A percentile compares a stretch with the other conserved stretches of the same genome.
These are phyloP conservation scores for Epichloe sibirici DNA, from an alignment of 2,329 filamentous ascomycete species.

Conservation along the genomic window DNA sequence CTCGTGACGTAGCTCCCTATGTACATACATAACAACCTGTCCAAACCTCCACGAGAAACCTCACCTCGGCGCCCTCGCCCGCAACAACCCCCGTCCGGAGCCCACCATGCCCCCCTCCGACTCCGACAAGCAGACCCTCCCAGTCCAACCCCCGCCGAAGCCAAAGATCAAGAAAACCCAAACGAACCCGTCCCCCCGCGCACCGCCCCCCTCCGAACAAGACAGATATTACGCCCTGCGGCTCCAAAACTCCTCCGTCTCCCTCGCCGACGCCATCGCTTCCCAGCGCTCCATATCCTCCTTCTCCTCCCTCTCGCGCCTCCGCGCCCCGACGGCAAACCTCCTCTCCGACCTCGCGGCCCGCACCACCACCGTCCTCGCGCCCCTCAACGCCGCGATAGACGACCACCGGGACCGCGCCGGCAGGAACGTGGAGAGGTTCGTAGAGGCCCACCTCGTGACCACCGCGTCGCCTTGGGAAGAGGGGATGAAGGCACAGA, in stretches of 20 bases:
- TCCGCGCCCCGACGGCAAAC: slow-evolving; percentile 54
- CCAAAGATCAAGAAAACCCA: slow-evolving; percentile 4
- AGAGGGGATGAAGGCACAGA: slow-evolving; percentile 52
- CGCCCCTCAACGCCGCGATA: slow-evolving; percentile 74
- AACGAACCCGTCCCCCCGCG: background rate
- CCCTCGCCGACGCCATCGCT: slow-evolving; percentile 76
- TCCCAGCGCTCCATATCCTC: slow-evolving; percentile 68
- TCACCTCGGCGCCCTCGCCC: background rate
- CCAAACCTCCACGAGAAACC: background rate
- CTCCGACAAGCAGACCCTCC: background rate
- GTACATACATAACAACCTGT: background rate
- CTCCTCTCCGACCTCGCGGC: slow-evolving; percentile 53
- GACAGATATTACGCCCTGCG: background rate
- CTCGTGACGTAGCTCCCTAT: background rate
- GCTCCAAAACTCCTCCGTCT: slow-evolving; percentile 33
- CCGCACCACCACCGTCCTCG: slow-evolving; percentile 69
- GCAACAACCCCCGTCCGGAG: background rate
- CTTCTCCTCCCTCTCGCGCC: slow-evolving; percentile 70
- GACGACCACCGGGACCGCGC: slow-evolving; percentile 62
- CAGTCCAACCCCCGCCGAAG: background rate
- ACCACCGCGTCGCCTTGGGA: slow-evolving; percentile 61
- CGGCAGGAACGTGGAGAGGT: slow-evolving; percentile 60
- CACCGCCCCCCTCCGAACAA: slow-evolving; percentile 11
- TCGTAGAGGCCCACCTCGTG: slow-evolving; percentile 80
- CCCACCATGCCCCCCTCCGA: background rate